Base-by-base conservation (phyloP, 768 basidiomycete genomes). In the Boletus rubroflammeus region DNA sequence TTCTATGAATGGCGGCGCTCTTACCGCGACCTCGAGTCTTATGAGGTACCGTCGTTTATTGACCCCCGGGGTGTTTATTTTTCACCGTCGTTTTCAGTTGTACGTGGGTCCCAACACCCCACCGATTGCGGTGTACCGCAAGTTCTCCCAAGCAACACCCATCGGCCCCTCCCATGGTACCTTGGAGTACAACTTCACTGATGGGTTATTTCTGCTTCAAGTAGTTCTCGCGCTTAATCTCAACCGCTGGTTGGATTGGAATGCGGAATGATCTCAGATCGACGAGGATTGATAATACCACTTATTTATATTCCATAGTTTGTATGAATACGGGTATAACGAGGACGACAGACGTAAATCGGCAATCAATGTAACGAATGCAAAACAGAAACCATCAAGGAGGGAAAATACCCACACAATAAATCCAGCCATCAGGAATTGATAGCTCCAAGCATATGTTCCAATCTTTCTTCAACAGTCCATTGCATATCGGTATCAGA, bases 381-480 rank as follows among this genome's bases (percentile, higher is more conserved):
- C 50, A 11, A 52, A 44, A 60, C 35, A 39, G 36, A 40, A 44
- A 55, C 41, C 53, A 55, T 13, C 10, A 47, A 45, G n/a, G n/a
- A 51, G 50, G 39, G 39, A 49, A 46, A 53, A 60, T 13, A 49
- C 57, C 51, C 53, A 60, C 50, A 41, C 40, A 61, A 72, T 67
- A 61, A 61, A 62, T 62, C 50, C 64, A 64, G 61, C 40, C 54
- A 54, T 67, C 54, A 73, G 41, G 69, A 51, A 57, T 66, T 66
- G 55, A 75, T 65, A 26, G 72, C 55, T 17, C 72, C 76, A 42
- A 90, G 75, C 84, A 90, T 84, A 55, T 82, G 81, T 56, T 91
- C 89, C 51, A 88, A 70, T 57, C 81, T 78, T 66, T 91, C 89
- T 68, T 91, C 89, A 8, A 89, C 80, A 21, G 84, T 85, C 83